These are phyloP conservation scores for Calonectria hongkongensis DNA, from an alignment of 2,329 filamentous ascomycete genomes.

Conservation along the genomic window DNA sequence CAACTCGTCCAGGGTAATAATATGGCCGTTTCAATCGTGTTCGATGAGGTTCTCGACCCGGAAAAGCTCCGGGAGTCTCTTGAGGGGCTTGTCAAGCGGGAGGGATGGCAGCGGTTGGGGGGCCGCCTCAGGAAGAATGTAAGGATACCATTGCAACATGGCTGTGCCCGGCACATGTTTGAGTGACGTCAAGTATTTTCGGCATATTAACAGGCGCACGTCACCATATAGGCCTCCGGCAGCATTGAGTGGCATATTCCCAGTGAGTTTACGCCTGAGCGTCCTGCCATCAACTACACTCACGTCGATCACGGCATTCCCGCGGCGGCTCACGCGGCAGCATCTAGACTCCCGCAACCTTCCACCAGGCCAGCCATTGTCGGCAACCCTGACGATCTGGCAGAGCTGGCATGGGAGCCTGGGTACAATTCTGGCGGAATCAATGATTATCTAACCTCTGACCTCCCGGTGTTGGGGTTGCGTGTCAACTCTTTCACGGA, in stretches of 20 bases:
- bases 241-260: constrained; percentile 46
- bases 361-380: constrained; percentile 29
- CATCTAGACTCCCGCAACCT: constrained; percentile 32
- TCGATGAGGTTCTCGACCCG: constrained; percentile 42
- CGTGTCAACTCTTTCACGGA: constrained; percentile 42
- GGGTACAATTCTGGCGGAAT: constrained; percentile 33
- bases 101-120: constrained; percentile 40
- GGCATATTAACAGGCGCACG: background rate
- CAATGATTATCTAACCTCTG: constrained; percentile 36
- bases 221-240: constrained; percentile 23
- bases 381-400: constrained; percentile 37
- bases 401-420: constrained; percentile 37
- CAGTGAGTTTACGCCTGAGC: constrained; percentile 21
- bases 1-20: constrained; percentile 40
- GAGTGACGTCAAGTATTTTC: background rate
- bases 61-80: constrained; percentile 32
- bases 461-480: constrained; percentile 30
- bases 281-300: constrained; percentile 37
- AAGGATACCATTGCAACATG: background rate
- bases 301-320: constrained; percentile 27
- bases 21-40: constrained; percentile 43
- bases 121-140: constrained; percentile 44
- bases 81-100: constrained; percentile 28
- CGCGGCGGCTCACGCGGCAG: constrained; percentile 35
- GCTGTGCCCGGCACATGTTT: background rate